phyloP scores from a whole-genome alignment of 495 filamentous ascomycete genomes.

The Aspergillus panamensis region DNA sequence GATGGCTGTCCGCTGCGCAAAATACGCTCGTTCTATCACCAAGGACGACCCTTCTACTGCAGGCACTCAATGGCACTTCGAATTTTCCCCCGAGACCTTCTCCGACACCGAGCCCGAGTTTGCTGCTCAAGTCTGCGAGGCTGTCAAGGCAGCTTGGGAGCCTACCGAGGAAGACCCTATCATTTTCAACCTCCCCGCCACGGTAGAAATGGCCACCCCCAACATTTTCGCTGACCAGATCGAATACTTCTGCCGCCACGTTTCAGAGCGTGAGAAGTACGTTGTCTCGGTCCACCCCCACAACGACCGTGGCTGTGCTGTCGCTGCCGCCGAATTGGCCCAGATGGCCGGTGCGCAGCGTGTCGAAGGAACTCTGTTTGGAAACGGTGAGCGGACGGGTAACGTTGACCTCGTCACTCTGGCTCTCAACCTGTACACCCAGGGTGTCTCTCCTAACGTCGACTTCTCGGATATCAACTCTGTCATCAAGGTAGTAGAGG shows the following conservation, averaged over 20 bases:
- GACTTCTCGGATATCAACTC: slow-evolving; percentile 89
- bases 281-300: slow-evolving; percentile 85
- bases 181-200: slow-evolving; percentile 97
- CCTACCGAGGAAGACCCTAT: slow-evolving; percentile 79
- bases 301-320: slow-evolving; percentile 89
- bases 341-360: slow-evolving; percentile 97
- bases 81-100: slow-evolving; percentile 97
- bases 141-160: slow-evolving; percentile 93
- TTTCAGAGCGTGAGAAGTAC: slow-evolving; percentile 76
- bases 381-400: slow-evolving; percentile 92
- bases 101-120: slow-evolving; percentile 86
- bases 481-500: slow-evolving; percentile 87
- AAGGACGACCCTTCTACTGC: slow-evolving; percentile 81
- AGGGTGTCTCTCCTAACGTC: slow-evolving; percentile 82
- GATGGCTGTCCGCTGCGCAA: slow-evolving; percentile 82
- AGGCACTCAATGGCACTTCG: slow-evolving; percentile 84
- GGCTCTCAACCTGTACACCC: slow-evolving; percentile 93
- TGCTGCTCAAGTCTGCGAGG: slow-evolving; percentile 81
- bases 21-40: slow-evolving; percentile 82
- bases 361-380: slow-evolving; percentile 93
- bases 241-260: slow-evolving; percentile 86
- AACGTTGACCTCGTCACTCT: slow-evolving; percentile 96
- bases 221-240: slow-evolving; percentile 97
- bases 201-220: slow-evolving; percentile 92
- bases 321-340: slow-evolving; percentile 84